These are phyloP conservation scores for Boeremia lycopersici DNA, from an alignment of 2,329 filamentous ascomycete genomes.

Conservation along the genomic window DNA sequence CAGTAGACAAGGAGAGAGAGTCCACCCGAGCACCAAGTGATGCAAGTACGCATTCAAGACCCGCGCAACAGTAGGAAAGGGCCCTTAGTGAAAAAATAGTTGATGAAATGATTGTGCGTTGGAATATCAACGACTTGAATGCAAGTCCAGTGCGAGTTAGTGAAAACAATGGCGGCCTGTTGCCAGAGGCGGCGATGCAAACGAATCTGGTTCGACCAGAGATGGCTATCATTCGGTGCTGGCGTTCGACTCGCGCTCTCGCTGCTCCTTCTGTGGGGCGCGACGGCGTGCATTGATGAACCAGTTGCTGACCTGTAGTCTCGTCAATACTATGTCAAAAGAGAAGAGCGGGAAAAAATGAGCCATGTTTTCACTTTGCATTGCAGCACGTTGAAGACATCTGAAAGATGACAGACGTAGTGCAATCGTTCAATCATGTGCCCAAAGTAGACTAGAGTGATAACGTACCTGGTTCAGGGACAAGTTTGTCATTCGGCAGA, in stretches of 20 bases:
- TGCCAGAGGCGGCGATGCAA: neutral
- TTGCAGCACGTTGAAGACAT: slow-evolving; percentile 8
- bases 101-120: neutral
- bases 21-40: slow-evolving; percentile 1
- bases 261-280: slow-evolving; percentile 38
- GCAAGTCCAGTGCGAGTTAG: slow-evolving; percentile 12
- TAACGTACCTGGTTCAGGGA: slow-evolving; percentile 70
- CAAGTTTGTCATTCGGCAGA: slow-evolving; percentile 77
- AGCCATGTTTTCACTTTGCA: neutral
- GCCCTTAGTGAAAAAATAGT: neutral
- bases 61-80: slow-evolving; percentile 1
- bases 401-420: slow-evolving; percentile 25
- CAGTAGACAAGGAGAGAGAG: neutral
- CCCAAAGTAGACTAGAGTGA: neutral
- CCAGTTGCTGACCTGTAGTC: slow-evolving; percentile 71
- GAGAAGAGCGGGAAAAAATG: neutral
- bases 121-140: slow-evolving; percentile 7
- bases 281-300: slow-evolving; percentile 78
- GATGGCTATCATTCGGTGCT: neutral
- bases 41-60: slow-evolving; percentile 3
- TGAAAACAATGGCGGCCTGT: slow-evolving; percentile 2
- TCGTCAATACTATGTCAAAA: slow-evolving; percentile 15
- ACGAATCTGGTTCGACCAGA: neutral
- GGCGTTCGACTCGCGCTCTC: slow-evolving; percentile 33
- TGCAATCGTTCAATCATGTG: slow-evolving; percentile 55